These are phyloP conservation scores for Cladosporium sp. DNA, from an alignment of 2,329 filamentous ascomycete species.

Conservation along the genomic window DNA sequence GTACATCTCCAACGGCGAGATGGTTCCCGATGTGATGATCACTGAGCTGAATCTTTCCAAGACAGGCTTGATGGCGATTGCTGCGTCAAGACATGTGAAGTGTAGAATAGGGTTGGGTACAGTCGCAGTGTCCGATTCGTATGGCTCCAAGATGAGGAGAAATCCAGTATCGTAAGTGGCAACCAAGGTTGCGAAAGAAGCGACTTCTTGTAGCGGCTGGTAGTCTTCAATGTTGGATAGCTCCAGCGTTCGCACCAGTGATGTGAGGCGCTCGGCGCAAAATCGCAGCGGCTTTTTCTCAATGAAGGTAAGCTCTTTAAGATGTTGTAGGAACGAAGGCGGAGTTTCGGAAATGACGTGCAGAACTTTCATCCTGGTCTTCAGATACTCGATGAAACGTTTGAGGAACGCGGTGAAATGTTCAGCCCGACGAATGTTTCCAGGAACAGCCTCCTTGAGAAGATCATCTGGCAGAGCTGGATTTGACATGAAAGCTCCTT, in stretches of 20 bases:
- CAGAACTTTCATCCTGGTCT: constrained; percentile 95
- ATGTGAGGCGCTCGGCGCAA: constrained; percentile 90
- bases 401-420: constrained; percentile 95
- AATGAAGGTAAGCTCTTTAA: constrained; percentile 95
- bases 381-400: constrained; percentile 90
- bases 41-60: constrained; percentile 97
- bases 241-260: constrained; percentile 87
- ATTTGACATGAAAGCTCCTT: constrained; percentile 96
- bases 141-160: constrained; percentile 91
- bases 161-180: constrained; percentile 97
- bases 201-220: constrained; percentile 92
- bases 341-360: constrained; percentile 97
- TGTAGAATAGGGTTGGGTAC: constrained; percentile 96
- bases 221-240: constrained; percentile 98
- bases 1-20: constrained; percentile 97
- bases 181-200: constrained; percentile 91
- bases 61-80: constrained; percentile 95
- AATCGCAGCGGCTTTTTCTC: constrained; percentile 92
- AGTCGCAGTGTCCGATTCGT: constrained; percentile 88
- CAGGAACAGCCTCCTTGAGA: constrained; percentile 89
- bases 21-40: constrained; percentile 95
- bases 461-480: constrained; percentile 90
- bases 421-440: constrained; percentile 91
- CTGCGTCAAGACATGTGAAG: constrained; percentile 92
- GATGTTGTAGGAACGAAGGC: constrained; percentile 82